Conservation (phyloP, 2,329 filamentous ascomycete genomes). For the Claviceps africana region DNA sequence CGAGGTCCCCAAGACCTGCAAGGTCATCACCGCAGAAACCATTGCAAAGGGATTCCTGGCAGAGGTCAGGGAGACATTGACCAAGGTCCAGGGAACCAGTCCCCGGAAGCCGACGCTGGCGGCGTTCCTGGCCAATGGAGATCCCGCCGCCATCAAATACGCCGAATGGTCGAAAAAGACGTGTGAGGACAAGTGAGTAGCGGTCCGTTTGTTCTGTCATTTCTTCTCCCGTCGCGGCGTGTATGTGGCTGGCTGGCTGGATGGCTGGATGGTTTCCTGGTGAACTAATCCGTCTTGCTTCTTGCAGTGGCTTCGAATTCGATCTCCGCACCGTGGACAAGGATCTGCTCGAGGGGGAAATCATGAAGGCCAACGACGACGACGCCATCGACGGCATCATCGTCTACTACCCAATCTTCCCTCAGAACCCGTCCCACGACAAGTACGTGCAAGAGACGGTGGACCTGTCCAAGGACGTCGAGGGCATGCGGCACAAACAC, state of each 20-base stretch:
- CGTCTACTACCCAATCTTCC: conserved; percentile 96
- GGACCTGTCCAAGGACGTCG: conserved; percentile 80
- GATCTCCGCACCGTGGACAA: conserved; percentile 72
- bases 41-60: conserved; percentile 70
- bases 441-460: conserved; percentile 94
- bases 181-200: conserved; percentile 78
- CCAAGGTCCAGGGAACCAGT: conserved; percentile 47
- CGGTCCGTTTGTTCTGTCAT: background rate
- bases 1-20: conserved; percentile 58
- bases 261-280: background rate
- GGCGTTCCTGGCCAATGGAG: conserved; percentile 82
- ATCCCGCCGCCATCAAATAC: conserved; percentile 84
- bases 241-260: conserved; percentile 6
- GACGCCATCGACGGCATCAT: conserved; percentile 72
- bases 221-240: background rate
- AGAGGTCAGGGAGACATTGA: conserved; percentile 65
- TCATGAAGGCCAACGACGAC: conserved; percentile 75
- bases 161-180: conserved; percentile 97
- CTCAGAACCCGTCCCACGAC: conserved; percentile 66
- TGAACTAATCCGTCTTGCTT: background rate
- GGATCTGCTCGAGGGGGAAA: conserved; percentile 78
- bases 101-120: conserved; percentile 58
- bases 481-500: conserved; percentile 85
- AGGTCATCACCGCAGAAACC: conserved; percentile 77
- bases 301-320: conserved; percentile 69